Evolutionary conservation across 2,329 filamentous ascomycete genomes (phyloP), one percentile per base, ranked within the genome.

Genomic region (Ophiostoma montium): DNA sequence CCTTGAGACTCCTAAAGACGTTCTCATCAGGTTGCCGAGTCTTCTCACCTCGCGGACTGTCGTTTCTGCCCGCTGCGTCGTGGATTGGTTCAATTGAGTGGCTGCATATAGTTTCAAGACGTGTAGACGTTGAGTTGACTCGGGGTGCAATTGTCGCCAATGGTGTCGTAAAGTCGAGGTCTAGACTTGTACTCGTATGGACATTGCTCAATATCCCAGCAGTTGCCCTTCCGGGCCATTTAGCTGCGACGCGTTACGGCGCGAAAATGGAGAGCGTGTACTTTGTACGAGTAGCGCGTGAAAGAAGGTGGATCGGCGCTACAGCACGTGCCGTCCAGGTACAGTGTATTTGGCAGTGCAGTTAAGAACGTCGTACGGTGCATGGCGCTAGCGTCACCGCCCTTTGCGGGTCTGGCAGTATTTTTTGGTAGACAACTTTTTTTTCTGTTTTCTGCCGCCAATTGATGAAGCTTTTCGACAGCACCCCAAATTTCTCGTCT

Each of bases 371-470:
- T 18, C 6, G 10, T 21, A 51, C 49, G 7, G 52, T 51, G 7
- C 9, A 7, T 6, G 21, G 15, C 44, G 39, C 47, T 52, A 47
- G 32, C 33, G 10, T 23, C 43, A 23, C 46, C 50, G 50, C 46
- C 50, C 36, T 47, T 38, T 44, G 31, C 45, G 32, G 46, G 31
- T 35, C 43, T 46, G 23, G 23, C 32, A 46, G 18, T 35, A 46
- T 15, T 35, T 30, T 41, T 42, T 31, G n/a, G 39, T 42, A 45
- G 9, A 27, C 31, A 35, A 30, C 27, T 52, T 54, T 56, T 57
- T 50, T 27, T 27, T 27, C 54, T 57, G 53, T 49, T 57, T 57
- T 57, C 54, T 57, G 53, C 54, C 52, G 50, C 48, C 43, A n/a
- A 36, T 47, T 46, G 10, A 39, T 46, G 10, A 39, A 47, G 30